phyloP scores from a whole-genome alignment of 805 yeast genomes.

The Candida alai region DNA sequence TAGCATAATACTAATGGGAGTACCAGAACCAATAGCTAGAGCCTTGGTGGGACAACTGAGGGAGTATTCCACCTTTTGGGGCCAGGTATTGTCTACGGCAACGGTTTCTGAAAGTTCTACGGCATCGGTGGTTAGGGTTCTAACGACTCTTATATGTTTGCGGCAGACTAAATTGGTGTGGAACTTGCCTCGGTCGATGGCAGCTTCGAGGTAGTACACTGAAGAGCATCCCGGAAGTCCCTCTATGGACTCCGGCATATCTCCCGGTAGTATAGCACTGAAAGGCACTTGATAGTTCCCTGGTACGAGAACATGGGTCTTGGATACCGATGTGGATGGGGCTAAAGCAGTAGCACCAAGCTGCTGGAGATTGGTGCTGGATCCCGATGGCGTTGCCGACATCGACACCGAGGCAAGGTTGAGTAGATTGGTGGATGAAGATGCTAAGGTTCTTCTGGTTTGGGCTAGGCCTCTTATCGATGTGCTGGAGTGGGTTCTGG shows the following conservation, averaged over 20 bases:
- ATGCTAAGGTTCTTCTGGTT: constrained; percentile 3
- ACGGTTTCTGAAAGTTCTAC: constrained; percentile 87
- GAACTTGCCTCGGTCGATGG: constrained; percentile 79
- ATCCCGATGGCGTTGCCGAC: not conserved
- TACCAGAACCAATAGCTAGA: constrained; percentile 79
- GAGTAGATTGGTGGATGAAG: constrained; percentile 13
- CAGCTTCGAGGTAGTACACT: constrained; percentile 70
- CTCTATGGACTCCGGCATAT: constrained; percentile 81
- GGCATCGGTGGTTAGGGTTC: constrained; percentile 86
- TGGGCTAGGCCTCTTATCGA: constrained; percentile 29
- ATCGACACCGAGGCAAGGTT: constrained; percentile 4
- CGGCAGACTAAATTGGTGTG: constrained; percentile 59
- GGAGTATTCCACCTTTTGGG: constrained; percentile 84
- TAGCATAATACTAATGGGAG: constrained; percentile 65
- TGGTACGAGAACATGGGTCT: constrained; percentile 44
- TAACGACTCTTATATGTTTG: constrained; percentile 72
- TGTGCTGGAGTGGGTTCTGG: constrained; percentile 38
- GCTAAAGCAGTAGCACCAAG: constrained; percentile 18
- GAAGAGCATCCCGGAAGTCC: constrained; percentile 80
- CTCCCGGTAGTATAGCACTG: constrained; percentile 78
- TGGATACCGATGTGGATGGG: constrained; percentile 14
- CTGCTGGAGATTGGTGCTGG: constrained; percentile 7
- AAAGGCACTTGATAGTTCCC: constrained; percentile 94
- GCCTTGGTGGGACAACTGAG: constrained; percentile 86
- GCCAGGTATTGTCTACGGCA: constrained; percentile 95